phyloP scores from a whole-genome alignment of 2,329 filamentous ascomycete genomes.

The Akanthomyces dipterigenus region DNA sequence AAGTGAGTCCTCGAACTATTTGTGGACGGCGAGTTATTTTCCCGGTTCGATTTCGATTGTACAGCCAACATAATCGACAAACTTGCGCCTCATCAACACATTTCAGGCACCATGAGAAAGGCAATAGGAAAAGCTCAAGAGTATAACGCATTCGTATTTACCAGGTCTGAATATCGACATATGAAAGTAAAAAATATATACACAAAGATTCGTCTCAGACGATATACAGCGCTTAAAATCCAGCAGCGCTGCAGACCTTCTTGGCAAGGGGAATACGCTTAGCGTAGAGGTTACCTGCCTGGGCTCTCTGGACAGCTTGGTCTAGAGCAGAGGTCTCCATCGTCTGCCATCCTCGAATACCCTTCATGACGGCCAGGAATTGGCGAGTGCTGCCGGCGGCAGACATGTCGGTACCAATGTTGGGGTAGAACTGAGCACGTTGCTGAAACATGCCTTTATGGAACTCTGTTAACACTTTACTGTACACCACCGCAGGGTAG shows the following conservation, averaged over 20 bases:
- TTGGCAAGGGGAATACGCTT: conserved; percentile 5
- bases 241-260: conserved; percentile 8
- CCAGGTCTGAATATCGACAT: not conserved
- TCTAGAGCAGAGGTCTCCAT: conserved; percentile 3
- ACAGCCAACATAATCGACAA: too few species aligned
- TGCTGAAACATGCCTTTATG: conserved; percentile 6
- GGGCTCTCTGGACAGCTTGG: conserved; percentile 1
- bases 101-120: too few species aligned
- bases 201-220: not conserved
- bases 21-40: too few species aligned
- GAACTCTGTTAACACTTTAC: not conserved
- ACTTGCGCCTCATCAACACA: too few species aligned
- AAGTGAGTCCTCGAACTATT: too few species aligned
- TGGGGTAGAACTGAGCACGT: not conserved
- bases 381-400: conserved; percentile 2
- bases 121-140: not conserved
- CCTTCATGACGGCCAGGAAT: conserved; percentile 4
- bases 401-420: conserved; percentile 1
- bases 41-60: too few species aligned
- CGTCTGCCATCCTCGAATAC: conserved; percentile 2
- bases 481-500: fast-evolving
- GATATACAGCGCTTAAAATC: not conserved
- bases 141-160: not conserved
- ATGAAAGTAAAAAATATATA: not conserved
- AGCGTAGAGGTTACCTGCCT: conserved; percentile 9